Evolutionary conservation across 768 basidiomycete species (phyloP).

Genomic region (Coprinellus micaceus): DNA sequence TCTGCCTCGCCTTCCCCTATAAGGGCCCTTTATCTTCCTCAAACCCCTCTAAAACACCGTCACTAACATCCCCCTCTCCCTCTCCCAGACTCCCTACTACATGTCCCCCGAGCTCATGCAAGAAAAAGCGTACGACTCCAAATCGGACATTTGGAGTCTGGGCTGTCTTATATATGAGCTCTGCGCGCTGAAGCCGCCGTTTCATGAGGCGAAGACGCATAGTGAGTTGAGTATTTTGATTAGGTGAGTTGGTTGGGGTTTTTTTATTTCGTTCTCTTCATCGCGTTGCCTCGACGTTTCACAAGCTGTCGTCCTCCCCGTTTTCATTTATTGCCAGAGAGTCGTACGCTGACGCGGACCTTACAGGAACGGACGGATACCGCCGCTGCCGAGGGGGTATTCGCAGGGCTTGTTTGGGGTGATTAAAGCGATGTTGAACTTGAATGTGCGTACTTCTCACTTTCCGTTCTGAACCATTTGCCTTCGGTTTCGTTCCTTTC

Average conservation of each 20-base stretch:
- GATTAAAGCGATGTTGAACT: constrained; percentile 83
- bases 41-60: too few relatives aligned
- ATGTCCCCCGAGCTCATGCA: constrained; percentile 99
- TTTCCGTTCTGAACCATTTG: not conserved
- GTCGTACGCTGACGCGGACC: not conserved
- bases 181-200: constrained; percentile 90
- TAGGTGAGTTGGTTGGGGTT: constrained; percentile 40
- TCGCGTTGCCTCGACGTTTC: not conserved
- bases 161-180: constrained; percentile 97
- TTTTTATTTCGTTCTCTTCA: not conserved
- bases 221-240: constrained; percentile 80
- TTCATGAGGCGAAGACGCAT: constrained; percentile 90
- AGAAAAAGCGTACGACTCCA: constrained; percentile 95
- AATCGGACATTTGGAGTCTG: constrained; percentile 97
- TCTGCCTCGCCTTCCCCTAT: too few relatives aligned
- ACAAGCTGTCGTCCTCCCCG: not conserved
- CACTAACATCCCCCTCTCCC: not conserved
- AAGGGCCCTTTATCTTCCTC: too few relatives aligned
- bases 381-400: constrained; percentile 82
- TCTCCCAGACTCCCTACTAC: constrained; percentile 53
- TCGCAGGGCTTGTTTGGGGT: constrained; percentile 66
- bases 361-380: constrained; percentile 80
- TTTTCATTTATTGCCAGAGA: not conserved
- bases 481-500: not conserved
- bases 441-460: constrained; percentile 52